These are phyloP conservation scores for Cichorium intybus DNA, from an alignment of 140 eudicot species.

Conservation along the genomic window DNA sequence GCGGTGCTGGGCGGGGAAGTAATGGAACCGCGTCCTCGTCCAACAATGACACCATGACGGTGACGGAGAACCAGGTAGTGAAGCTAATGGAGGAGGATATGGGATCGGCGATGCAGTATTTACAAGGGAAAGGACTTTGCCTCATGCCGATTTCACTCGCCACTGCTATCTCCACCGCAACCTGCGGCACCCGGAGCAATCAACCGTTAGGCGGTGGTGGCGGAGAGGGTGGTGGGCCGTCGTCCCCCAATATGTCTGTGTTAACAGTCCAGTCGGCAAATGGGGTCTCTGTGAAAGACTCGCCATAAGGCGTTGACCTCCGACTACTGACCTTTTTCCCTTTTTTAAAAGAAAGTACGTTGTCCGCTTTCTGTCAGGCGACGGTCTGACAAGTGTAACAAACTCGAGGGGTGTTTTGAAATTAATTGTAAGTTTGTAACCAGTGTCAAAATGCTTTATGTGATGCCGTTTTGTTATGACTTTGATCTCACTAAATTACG, in stretches of 20 bases:
- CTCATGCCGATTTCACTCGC: slow-evolving; percentile 97
- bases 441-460: slow-evolving; percentile 22
- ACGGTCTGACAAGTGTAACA: slow-evolving; percentile 29
- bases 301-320: slow-evolving; percentile 26
- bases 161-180: slow-evolving; percentile 83
- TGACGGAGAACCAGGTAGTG: slow-evolving; percentile 82
- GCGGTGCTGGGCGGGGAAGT: slow-evolving; percentile 27
- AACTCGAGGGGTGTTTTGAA: slow-evolving; percentile 32
- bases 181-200: slow-evolving; percentile 39
- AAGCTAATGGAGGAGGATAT: slow-evolving; percentile 94
- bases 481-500: neutral
- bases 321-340: neutral
- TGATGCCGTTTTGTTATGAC: neutral
- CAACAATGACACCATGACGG: slow-evolving; percentile 53
- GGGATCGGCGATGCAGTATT: slow-evolving; percentile 98
- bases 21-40: slow-evolving; percentile 57
- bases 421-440: slow-evolving; percentile 20
- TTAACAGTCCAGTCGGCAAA: slow-evolving; percentile 69
- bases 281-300: slow-evolving; percentile 53
- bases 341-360: neutral
- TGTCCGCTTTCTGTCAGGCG: slow-evolving; percentile 7
- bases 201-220: slow-evolving; percentile 30
- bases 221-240: slow-evolving; percentile 52
- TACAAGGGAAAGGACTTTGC: slow-evolving; percentile 94
- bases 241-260: slow-evolving; percentile 66